Evolutionary conservation across 2,329 filamentous ascomycete genomes (phyloP).

Genomic region (Ramularia collo-cygni): DNA sequence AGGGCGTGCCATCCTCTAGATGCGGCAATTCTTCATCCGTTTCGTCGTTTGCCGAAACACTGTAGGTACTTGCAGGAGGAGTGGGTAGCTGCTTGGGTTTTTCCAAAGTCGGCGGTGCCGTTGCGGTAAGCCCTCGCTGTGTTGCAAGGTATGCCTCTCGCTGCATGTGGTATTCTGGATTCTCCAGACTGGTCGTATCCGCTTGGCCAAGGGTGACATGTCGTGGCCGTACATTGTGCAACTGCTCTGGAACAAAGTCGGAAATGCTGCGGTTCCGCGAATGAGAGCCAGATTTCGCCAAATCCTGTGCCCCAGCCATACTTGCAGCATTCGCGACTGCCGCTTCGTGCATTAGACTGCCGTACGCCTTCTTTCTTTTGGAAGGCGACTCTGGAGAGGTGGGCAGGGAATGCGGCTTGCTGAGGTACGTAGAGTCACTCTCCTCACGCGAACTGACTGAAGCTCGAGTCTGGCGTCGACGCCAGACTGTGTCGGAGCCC

Average conservation of each 20-base stretch:
- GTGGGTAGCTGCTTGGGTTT: conserved; percentile 51
- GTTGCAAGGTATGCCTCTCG: conserved; percentile 77
- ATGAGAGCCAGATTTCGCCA: conserved; percentile 30
- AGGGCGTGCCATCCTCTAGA: conserved; percentile 31
- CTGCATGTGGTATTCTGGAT: conserved; percentile 50
- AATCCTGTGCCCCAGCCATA: conserved; percentile 20
- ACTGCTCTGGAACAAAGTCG: conserved; percentile 72
- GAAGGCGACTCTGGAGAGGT: conserved; percentile 27
- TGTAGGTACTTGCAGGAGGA: conserved; percentile 68
- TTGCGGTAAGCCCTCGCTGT: conserved; percentile 65
- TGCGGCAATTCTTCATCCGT: conserved; percentile 34
- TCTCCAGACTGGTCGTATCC: conserved; percentile 44
- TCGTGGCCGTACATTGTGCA: conserved; percentile 59
- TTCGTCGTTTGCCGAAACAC: conserved; percentile 50
- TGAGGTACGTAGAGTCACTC: conserved; percentile 28
- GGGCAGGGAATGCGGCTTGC: conserved; percentile 17
- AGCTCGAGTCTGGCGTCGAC: conserved; percentile 28
- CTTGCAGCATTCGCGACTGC: conserved; percentile 21
- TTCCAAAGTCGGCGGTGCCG: conserved; percentile 16
- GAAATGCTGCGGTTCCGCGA: conserved; percentile 75
- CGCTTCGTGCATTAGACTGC: conserved; percentile 37
- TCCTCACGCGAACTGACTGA: conserved; percentile 22
- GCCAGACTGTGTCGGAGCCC: conserved; percentile 36
- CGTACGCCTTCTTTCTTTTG: conserved; percentile 44
- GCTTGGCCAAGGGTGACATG: conserved; percentile 63